Percentiles rank a stretch among this genome's conserved stretches.
phyloP scores from a whole-genome alignment of 2,329 filamentous ascomycete genomes.

The Ceratocystis ficicola region DNA sequence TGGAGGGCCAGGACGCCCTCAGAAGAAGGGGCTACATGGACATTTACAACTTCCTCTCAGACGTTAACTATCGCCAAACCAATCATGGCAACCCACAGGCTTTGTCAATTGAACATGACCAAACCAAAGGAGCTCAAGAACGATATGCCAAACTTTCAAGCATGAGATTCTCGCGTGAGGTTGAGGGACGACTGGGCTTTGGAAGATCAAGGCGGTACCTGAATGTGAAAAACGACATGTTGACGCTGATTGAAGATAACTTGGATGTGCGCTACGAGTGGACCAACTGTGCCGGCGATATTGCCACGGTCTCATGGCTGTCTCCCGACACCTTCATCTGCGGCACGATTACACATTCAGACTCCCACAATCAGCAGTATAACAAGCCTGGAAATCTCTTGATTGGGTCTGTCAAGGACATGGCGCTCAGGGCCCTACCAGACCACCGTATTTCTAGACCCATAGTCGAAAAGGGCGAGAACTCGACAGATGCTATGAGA shows the following conservation, averaged over 20 bases:
- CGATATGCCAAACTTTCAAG: conserved; percentile 30
- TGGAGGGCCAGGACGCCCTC: conserved; percentile 23
- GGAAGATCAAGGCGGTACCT: conserved; percentile 33
- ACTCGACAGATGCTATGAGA: conserved; percentile 44
- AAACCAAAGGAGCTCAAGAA: conserved; percentile 20
- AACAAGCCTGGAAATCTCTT: conserved; percentile 52
- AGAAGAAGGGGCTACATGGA: conserved; percentile 28
- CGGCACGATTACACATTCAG: conserved; percentile 51
- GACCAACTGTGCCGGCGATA: conserved; percentile 50
- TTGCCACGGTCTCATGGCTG: conserved; percentile 47
- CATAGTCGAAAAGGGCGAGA: conserved; percentile 41
- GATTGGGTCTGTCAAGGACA: conserved; percentile 38
- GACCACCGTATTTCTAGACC: conserved; percentile 48
- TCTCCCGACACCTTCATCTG: conserved; percentile 45
- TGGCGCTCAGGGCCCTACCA: conserved; percentile 39
- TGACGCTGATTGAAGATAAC: conserved; percentile 39
- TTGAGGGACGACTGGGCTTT: conserved; percentile 36
- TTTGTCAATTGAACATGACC: conserved; percentile 25
- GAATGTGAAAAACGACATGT: conserved; percentile 38
- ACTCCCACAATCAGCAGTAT: conserved; percentile 52
- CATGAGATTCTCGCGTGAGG: conserved; percentile 39
- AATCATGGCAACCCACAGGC: neutral
- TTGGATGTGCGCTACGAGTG: conserved; percentile 42
- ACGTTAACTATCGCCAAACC: conserved; percentile 29
- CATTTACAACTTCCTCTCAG: conserved; percentile 31